Evolutionary conservation across 192 early-diverging fungal genomes (phyloP).

Genomic region (Rhizoclosmatium sp.): DNA sequence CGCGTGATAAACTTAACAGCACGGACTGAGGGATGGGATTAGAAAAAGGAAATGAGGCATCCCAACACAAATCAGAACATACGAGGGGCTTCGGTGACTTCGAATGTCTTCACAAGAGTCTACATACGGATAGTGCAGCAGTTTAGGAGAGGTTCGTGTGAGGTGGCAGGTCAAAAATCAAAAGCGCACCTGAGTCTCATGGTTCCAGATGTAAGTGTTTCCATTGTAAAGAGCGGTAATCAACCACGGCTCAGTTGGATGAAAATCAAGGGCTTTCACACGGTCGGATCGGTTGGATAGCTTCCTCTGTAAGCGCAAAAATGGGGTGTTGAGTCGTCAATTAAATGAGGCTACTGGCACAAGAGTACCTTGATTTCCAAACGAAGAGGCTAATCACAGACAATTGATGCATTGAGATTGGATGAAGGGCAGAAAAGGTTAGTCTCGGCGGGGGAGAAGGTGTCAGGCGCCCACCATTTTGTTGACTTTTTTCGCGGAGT

Average conservation of each 20-base stretch:
- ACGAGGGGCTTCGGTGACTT: constrained; percentile 93
- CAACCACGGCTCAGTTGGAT: constrained; percentile 99
- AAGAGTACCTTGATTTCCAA: constrained; percentile 57
- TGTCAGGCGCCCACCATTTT: neutral
- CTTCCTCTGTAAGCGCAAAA: constrained; percentile 54
- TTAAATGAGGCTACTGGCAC: neutral
- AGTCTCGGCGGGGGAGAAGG: neutral
- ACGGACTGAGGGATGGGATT: constrained; percentile 73
- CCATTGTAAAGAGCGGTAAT: constrained; percentile 96
- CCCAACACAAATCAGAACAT: constrained; percentile 25
- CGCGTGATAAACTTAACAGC: constrained; percentile 97
- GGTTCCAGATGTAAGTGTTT: constrained; percentile 96
- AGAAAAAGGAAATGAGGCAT: neutral
- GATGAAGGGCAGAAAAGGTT: neutral
- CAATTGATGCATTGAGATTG: neutral
- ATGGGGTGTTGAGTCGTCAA: neutral
- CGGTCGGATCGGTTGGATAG: constrained; percentile 80
- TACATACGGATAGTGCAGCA: constrained; percentile 37
- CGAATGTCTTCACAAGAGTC: constrained; percentile 95
- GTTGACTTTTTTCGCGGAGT: neutral
- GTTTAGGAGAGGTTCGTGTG: too few relatives aligned
- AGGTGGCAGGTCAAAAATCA: neutral
- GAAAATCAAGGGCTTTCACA: constrained; percentile 98
- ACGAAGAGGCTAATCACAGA: constrained; percentile 51
- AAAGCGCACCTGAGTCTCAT: constrained; percentile 85